Evolutionary conservation across 495 filamentous ascomycete species (phyloP).

Genomic region (Entonaema liquescens): DNA sequence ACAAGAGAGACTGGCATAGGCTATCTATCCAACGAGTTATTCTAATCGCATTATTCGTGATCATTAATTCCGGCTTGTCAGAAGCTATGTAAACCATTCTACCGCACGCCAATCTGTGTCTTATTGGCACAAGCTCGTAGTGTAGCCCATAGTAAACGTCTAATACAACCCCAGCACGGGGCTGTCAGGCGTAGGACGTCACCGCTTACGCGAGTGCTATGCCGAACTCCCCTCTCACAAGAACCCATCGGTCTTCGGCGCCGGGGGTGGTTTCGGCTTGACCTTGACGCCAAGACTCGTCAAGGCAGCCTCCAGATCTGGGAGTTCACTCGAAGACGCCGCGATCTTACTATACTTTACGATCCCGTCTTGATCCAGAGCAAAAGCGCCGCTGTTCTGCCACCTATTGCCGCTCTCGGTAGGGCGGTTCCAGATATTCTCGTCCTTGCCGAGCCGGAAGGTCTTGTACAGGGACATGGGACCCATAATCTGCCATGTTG

Average conservation of each 20-base stretch:
- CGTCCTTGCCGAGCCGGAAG: slow-evolving; percentile 57
- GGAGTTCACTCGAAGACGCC: slow-evolving; percentile 54
- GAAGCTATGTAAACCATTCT: neutral
- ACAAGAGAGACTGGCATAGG: neutral
- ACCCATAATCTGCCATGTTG: slow-evolving; percentile 61
- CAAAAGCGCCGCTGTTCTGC: slow-evolving; percentile 67
- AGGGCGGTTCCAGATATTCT: slow-evolving; percentile 64
- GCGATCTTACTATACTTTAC: slow-evolving; percentile 58
- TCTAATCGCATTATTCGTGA: neutral
- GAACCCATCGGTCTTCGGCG: slow-evolving; percentile 36
- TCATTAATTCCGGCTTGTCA: neutral
- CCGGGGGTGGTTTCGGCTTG: slow-evolving; percentile 34
- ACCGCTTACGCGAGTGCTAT: neutral
- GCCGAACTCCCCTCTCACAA: slow-evolving; percentile 8
- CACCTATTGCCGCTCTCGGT: slow-evolving; percentile 65
- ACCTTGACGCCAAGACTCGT: slow-evolving; percentile 26
- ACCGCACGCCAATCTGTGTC: neutral
- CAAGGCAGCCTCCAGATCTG: slow-evolving; percentile 26
- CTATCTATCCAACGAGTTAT: neutral
- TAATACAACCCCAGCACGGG: neutral
- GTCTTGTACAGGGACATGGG: slow-evolving; percentile 57
- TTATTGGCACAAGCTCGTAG: neutral
- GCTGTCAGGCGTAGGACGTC: neutral
- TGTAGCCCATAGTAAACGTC: neutral
- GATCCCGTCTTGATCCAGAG: slow-evolving; percentile 58